phyloP scores from a whole-genome alignment of 352 stramenopile species.

The Peronospora farinosa region DNA sequence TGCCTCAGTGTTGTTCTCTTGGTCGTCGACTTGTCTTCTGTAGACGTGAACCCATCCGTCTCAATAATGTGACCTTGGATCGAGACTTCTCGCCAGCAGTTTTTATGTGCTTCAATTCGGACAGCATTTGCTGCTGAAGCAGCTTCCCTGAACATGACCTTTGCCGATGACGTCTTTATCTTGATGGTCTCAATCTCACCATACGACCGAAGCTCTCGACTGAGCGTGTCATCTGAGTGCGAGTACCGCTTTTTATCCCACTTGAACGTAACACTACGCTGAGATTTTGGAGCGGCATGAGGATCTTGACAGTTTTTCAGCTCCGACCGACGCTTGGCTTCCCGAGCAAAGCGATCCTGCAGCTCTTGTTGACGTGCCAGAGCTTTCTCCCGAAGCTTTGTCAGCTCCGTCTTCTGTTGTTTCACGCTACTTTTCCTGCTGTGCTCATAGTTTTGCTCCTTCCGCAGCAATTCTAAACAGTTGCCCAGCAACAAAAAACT shows the following conservation, averaged over 20 bases:
- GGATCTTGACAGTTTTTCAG: conserved; percentile 22
- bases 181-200: conserved; percentile 65
- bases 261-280: conserved; percentile 69
- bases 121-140: too few species aligned
- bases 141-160: too few species aligned
- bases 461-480: conserved; percentile 49
- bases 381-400: conserved; percentile 45
- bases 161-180: conserved; percentile 56
- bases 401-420: conserved; percentile 43
- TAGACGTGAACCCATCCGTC: conserved; percentile 34
- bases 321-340: conserved; percentile 37
- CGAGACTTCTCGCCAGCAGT: conserved; percentile 59
- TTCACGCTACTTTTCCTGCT: conserved; percentile 28
- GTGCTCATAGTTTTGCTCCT: conserved; percentile 44
- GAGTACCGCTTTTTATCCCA: conserved; percentile 64
- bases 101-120: conserved; percentile 51
- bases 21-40: conserved; percentile 16
- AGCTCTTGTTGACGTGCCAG: conserved; percentile 51
- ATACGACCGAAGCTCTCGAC: conserved; percentile 42
- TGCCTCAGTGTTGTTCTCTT: conserved; percentile 8
- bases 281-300: conserved; percentile 37
- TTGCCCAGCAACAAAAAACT: not conserved
- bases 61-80: conserved; percentile 66
- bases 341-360: conserved; percentile 39
- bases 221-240: conserved; percentile 75